phyloP scores from a whole-genome alignment of 257 asterid species.

The Capsicum baccatum region DNA sequence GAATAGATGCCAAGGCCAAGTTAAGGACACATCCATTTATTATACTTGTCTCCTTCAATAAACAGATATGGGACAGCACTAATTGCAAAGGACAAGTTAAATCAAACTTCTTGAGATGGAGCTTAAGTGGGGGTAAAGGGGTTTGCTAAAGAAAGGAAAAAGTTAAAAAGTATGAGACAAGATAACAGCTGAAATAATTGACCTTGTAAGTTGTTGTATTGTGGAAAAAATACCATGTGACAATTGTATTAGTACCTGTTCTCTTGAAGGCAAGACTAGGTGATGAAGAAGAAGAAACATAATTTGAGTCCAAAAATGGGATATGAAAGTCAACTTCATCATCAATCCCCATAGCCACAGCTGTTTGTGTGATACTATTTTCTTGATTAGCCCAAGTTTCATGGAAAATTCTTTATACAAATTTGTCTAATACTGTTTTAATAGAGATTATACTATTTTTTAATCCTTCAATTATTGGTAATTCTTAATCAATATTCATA shows the following conservation, averaged over 20 bases:
- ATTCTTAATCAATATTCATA: no score
- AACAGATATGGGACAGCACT: constrained; percentile 10
- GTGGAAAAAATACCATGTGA: neutral
- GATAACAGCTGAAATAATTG: neutral
- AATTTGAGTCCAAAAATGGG: constrained; percentile 25
- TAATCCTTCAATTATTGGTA: no score
- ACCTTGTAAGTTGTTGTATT: neutral
- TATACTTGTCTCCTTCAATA: neutral
- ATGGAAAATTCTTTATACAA: neutral
- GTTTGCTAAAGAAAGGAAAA: neutral
- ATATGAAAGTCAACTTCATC: neutral
- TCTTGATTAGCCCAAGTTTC: constrained; percentile 5
- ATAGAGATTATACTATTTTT: neutral
- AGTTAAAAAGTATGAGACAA: neutral
- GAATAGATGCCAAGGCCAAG: no score
- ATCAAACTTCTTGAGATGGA: constrained; percentile 19
- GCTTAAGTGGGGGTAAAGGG: neutral
- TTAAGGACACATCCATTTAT: no score
- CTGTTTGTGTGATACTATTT: neutral
- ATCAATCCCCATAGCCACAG: constrained; percentile 3
- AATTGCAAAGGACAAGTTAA: constrained; percentile 10
- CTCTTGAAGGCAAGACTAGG: neutral
- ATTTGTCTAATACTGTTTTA: neutral
- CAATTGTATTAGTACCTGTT: constrained; percentile 16
- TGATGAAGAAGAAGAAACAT: neutral